Evolutionary conservation across 2,329 filamentous ascomycete genomes (phyloP).

Genomic region (Colletotrichum coccodes): DNA sequence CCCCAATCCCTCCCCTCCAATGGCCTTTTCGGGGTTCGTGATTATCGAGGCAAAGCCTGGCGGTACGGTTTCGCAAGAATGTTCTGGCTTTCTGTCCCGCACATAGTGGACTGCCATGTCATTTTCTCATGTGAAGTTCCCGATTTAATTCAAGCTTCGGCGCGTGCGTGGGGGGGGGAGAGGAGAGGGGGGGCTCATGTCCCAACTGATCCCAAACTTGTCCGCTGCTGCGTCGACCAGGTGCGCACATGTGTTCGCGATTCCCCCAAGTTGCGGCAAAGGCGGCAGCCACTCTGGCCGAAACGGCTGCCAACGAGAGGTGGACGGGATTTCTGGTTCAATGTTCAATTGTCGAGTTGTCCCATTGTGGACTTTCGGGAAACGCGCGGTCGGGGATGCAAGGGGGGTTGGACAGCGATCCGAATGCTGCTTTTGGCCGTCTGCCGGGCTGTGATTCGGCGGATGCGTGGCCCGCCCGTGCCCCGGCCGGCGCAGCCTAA

Average conservation of each 20-base stretch:
- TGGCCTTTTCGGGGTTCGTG: background rate
- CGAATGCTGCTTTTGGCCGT: conserved; percentile 31
- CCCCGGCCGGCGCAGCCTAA: conserved; percentile 5
- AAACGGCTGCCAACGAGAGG: too few species aligned
- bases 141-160: conserved; percentile 2
- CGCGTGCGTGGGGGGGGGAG: too few species aligned
- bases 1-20: background rate
- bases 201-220: too few species aligned
- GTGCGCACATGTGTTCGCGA: too few species aligned
- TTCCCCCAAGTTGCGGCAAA: too few species aligned
- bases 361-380: background rate
- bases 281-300: too few species aligned
- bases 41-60: background rate
- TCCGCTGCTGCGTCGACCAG: too few species aligned
- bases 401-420: background rate
- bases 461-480: conserved; percentile 7
- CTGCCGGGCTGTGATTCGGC: conserved; percentile 28
- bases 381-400: conserved; percentile 14
- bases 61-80: background rate
- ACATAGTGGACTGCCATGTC: background rate
- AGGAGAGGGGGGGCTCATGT: too few species aligned
- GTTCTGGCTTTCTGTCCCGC: background rate
- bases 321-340: too few species aligned
- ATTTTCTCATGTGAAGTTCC: conserved; percentile 16
- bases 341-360: too few species aligned